Evolutionary conservation across 768 basidiomycete species (phyloP), one percentile per base, ranked within the genome.

Genomic region (Calocybe gangraenosa): DNA sequence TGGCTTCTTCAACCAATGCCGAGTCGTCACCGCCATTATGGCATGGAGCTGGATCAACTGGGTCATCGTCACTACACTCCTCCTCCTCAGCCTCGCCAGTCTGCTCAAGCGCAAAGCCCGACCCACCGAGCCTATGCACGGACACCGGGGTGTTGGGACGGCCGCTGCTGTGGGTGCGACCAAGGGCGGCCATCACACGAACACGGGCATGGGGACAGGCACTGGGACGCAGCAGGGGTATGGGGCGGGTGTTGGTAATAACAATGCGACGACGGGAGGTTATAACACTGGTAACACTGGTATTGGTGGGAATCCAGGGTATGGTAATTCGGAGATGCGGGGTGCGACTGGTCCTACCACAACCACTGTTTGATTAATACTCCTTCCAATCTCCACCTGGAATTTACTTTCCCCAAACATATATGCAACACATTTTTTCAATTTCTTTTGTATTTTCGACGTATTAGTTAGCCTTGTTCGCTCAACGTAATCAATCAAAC

Each of bases 41-140:
- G 83, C 80, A 0, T 83, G 84, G 46, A 67, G 80, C 11, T 88
- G 84, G 83, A 73, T 85, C 21, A 71, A 73, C 49, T 87, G 77
- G 74, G 65, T 73, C 50, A 57, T 78, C 30, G 58, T 73, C 14
- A 62, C 75, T 38, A 66, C 76, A 56, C 65, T 82, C 59, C 53
- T 80, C 42, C 20, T 76, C 51, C 58, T 70, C n/a, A 57, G 71
- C 30, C 46, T 74, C 25, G 52, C 47, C 11, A 59, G 60, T 25
- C 49, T 46, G 23, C 35, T 42, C 13, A 45, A 34, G 19, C 49
- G 44, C 8, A 37, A 25, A 21, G 25, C 44, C 17, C 21, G 30
- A 3, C 32, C 44, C 13, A 21, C 34, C 14, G n/a, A 20, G 4
- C 28, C 20, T n/a, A 3, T 4, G 18, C 17, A 30, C 14, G 41